A percentile compares a stretch with the other conserved stretches of the same genome.
phyloP scores from a whole-genome alignment of 2,329 filamentous ascomycete species.

The Purpureocillium lavendulum region DNA sequence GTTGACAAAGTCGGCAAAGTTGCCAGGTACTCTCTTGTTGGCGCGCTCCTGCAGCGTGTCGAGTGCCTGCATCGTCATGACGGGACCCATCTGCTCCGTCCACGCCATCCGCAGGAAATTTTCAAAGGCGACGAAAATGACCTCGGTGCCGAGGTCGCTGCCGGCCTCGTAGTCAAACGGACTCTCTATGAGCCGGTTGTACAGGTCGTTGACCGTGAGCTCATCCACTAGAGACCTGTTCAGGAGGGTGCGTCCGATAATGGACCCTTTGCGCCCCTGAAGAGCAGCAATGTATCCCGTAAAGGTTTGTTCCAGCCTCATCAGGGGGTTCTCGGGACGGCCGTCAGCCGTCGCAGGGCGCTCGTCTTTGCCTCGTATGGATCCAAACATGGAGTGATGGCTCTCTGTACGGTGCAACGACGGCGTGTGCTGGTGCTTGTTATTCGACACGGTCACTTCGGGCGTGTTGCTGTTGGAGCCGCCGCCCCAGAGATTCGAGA shows the following conservation, averaged over 20 bases:
- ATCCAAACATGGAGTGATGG: constrained; percentile 46
- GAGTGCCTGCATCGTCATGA: constrained; percentile 65
- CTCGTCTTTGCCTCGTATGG: constrained; percentile 37
- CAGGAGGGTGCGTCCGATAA: constrained; percentile 69
- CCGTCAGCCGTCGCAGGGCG: constrained; percentile 34
- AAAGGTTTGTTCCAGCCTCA: constrained; percentile 76
- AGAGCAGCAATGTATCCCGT: constrained; percentile 75
- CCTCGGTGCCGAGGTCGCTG: constrained; percentile 69
- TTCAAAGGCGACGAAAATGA: constrained; percentile 86
- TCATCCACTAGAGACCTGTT: constrained; percentile 65
- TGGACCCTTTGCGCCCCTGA: constrained; percentile 78
- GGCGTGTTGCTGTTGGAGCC: constrained; percentile 34
- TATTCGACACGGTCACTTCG: constrained; percentile 15
- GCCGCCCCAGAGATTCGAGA: constrained; percentile 72
- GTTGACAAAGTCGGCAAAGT: constrained; percentile 64
- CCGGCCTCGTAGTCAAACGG: constrained; percentile 70
- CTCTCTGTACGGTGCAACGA: constrained; percentile 36
- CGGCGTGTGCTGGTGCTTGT: constrained; percentile 32
- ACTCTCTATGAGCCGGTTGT: constrained; percentile 79
- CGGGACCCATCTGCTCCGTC: constrained; percentile 78
- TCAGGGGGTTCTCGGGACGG: constrained; percentile 55
- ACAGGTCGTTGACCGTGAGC: constrained; percentile 77
- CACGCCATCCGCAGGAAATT: constrained; percentile 86
- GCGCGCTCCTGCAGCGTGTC: constrained; percentile 64
- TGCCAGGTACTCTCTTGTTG: constrained; percentile 58